Percentiles rank a stretch among this genome's conserved stretches.
These are phyloP conservation scores for Microcyclosporella mali DNA, from an alignment of 2,329 filamentous ascomycete genomes.

Conservation along the genomic window DNA sequence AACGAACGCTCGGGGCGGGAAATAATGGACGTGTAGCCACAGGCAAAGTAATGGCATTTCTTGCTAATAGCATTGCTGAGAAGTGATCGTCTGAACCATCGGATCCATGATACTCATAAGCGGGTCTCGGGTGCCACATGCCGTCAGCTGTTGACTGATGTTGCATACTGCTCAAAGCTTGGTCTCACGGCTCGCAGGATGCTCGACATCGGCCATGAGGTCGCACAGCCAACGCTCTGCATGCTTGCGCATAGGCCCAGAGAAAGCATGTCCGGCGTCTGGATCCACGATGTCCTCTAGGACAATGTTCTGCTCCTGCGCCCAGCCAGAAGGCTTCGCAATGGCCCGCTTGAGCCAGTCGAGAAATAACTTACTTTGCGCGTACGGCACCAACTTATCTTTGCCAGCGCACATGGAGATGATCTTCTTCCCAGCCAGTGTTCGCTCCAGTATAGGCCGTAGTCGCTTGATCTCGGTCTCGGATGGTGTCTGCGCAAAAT, in stretches of 20 bases:
- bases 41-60: too few relatives aligned
- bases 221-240: constrained; percentile 57
- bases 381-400: constrained; percentile 69
- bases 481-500: constrained; percentile 33
- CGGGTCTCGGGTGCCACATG: too few relatives aligned
- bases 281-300: constrained; percentile 63
- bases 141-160: too few relatives aligned
- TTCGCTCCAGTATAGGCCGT: constrained; percentile 26
- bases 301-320: constrained; percentile 48
- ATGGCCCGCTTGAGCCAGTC: constrained; percentile 53
- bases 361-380: constrained; percentile 54
- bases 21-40: too few relatives aligned
- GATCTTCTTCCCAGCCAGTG: constrained; percentile 54
- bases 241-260: constrained; percentile 59
- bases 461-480: constrained; percentile 42
- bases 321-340: constrained; percentile 42
- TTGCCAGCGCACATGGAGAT: constrained; percentile 59
- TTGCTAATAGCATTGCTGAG: too few relatives aligned
- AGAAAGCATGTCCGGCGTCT: constrained; percentile 65
- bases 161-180: constrained; percentile 10
- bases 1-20: too few relatives aligned
- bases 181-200: constrained; percentile 3
- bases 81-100: too few relatives aligned
- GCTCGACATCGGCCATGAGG: constrained; percentile 28
- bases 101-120: too few relatives aligned